Conservation (phyloP, 2,329 filamentous ascomycete genomes). For the Oidium heveae region DNA sequence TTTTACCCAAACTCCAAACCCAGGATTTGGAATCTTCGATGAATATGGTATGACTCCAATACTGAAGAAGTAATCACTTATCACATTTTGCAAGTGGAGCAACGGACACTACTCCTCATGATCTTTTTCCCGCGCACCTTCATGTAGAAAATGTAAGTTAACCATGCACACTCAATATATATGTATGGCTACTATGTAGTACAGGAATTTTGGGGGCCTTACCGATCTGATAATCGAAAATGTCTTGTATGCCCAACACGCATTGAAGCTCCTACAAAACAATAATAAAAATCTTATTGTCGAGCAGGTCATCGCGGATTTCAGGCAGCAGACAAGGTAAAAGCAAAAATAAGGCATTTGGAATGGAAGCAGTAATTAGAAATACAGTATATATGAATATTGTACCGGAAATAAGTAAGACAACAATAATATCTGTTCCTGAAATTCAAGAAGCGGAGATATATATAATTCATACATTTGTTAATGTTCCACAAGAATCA, state of each 20-base stretch:
- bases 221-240: background rate
- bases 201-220: background rate
- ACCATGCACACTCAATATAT: background rate
- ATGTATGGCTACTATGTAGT: background rate
- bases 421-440: too few relatives aligned
- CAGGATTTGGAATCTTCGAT: background rate
- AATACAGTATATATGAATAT: background rate
- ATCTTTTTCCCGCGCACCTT: background rate
- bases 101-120: background rate
- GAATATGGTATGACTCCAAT: background rate
- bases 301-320: background rate
- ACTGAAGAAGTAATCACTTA: background rate
- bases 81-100: background rate
- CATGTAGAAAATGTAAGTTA: background rate
- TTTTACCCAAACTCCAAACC: background rate
- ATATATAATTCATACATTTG: background rate
- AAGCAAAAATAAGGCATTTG: background rate
- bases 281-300: background rate
- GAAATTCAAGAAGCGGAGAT: too few relatives aligned
- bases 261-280: background rate
- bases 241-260: background rate
- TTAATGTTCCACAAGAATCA: too few relatives aligned
- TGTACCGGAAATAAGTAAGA: too few relatives aligned
- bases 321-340: background rate
- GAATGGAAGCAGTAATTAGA: background rate